These are phyloP conservation scores for Hygrophila difformis DNA, from an alignment of 257 asterid species.

Conservation along the genomic window DNA sequence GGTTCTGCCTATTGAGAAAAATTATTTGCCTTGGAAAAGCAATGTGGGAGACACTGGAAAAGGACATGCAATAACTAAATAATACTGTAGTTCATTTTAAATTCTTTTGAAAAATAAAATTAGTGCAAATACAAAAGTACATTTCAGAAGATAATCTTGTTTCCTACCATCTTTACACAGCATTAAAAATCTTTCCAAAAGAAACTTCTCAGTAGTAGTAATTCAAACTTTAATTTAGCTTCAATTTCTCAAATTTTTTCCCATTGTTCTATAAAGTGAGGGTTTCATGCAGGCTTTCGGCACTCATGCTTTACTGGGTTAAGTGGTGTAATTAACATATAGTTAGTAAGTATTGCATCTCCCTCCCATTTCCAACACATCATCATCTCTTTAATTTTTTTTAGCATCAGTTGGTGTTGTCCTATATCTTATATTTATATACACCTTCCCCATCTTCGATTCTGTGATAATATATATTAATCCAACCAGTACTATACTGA, in stretches of 20 bases:
- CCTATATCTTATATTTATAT: too few species aligned
- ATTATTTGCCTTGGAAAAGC: conserved; percentile 6
- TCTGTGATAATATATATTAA: too few species aligned
- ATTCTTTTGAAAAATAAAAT: conserved; percentile 27
- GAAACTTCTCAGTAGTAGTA: too few species aligned
- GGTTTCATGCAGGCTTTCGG: conserved; percentile 19
- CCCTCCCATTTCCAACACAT: too few species aligned
- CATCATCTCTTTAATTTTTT: too few species aligned
- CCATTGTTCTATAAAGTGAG: conserved; percentile 27
- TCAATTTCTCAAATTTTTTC: conserved; percentile 13
- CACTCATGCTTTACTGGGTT: conserved; percentile 6
- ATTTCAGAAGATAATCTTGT: conserved; percentile 34
- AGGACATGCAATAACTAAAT: conserved; percentile 36
- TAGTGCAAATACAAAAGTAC: conserved; percentile 21
- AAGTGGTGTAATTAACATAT: too few species aligned
- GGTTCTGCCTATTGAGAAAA: background rate
- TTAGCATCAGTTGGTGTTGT: too few species aligned
- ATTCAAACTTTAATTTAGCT: conserved; percentile 25
- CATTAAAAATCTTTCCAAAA: conserved; percentile 28
- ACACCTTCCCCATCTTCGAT: too few species aligned
- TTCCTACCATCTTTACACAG: conserved; percentile 48
- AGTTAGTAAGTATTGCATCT: too few species aligned
- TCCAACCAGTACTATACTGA: too few species aligned
- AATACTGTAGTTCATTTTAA: too few species aligned
- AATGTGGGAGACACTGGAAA: conserved; percentile 34